Evolutionary conservation across 176 grass and related monocot genomes (phyloP), one percentile per base, ranked within the genome.

Genomic region (Zizania latifolia): DNA sequence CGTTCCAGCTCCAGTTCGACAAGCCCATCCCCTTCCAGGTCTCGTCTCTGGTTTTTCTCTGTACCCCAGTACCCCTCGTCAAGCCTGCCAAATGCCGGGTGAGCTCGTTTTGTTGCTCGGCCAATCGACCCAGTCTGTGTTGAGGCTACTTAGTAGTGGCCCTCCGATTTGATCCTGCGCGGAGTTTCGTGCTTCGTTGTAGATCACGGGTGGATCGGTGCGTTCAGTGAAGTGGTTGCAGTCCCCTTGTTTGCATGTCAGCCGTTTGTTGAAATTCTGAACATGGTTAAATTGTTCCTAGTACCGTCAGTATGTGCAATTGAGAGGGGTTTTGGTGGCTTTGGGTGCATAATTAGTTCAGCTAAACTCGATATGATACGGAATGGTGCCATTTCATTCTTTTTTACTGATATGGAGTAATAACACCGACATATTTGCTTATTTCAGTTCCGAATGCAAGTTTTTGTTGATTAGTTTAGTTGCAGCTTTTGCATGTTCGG

Each of bases 1-100:
- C 94, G 53, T 97, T 98, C 82, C 94, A 98, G 88, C 91, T 98
- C 55, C 91, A 94, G 81, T 91, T 98, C 60, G 91, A 94, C 78
- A 98, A 94, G 82, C 63, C 91, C 62, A 79, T 92, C 66, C 89
- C 94, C 6, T 98, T 92, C 72, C 91, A 94, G 91, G 94, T 98
- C 15, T 48, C 44, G 16, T 5, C 19, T 61, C 43, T 44, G 32
- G 27, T 48, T 38, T 6, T 14, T 50, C 13, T 50, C 8, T 51
- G 48, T n/a, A n/a, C 11, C 13, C 3, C n/a, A n/a, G n/a, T n/a
- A n/a, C 24, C 10, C 34, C 11, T 16, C 15, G 37, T 27, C 6
- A 16, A 46, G 36, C 15, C 5, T 23, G 2, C 7, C 6, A 54
- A 35, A 39, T 10, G 30, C 66, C 16, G n/a, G 6, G n/a, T 43